phyloP scores from a whole-genome alignment of 495 filamentous ascomycete genomes.

The Thozetella sp. region DNA sequence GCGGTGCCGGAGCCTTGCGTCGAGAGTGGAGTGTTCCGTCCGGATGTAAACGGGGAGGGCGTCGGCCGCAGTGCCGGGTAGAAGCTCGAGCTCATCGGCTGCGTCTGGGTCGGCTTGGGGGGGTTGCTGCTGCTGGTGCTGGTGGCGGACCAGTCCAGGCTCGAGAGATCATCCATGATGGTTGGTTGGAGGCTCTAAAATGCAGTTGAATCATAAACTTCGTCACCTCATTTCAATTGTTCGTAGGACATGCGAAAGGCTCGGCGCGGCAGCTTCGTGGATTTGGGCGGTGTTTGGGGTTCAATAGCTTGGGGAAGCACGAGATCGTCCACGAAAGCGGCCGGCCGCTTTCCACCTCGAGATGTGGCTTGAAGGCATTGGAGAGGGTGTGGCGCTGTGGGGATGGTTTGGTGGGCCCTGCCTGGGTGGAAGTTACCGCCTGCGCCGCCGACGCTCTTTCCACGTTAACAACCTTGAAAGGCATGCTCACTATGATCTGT shows the following conservation, averaged over 20 bases:
- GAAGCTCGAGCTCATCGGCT: conserved; percentile 43
- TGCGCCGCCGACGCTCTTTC: no score
- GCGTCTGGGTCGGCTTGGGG: conserved; percentile 51
- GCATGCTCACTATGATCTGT: no score
- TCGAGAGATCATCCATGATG: conserved; percentile 57
- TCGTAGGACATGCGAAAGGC: background rate
- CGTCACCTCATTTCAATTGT: background rate
- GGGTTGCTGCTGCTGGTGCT: conserved; percentile 25
- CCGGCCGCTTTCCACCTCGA: background rate
- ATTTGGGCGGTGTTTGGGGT: background rate
- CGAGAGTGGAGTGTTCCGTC: conserved; percentile 69
- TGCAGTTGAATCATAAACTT: background rate
- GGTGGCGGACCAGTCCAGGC: conserved; percentile 53
- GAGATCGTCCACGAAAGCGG: background rate
- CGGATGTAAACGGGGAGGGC: conserved; percentile 60
- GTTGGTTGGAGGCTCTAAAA: background rate
- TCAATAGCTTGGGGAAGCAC: background rate
- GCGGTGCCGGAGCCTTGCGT: conserved; percentile 51
- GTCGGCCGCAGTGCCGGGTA: conserved; percentile 65
- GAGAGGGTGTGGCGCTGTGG: background rate
- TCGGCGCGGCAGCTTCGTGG: no score
- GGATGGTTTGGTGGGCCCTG: background rate
- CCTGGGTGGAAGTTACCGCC: no score
- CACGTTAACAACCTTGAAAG: no score
- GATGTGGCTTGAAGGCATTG: background rate